A percentile compares a stretch with the other conserved stretches of the same genome.
Conservation (phyloP, 1,284 basidiomycete genomes). For the Neonothopanus nambi region DNA sequence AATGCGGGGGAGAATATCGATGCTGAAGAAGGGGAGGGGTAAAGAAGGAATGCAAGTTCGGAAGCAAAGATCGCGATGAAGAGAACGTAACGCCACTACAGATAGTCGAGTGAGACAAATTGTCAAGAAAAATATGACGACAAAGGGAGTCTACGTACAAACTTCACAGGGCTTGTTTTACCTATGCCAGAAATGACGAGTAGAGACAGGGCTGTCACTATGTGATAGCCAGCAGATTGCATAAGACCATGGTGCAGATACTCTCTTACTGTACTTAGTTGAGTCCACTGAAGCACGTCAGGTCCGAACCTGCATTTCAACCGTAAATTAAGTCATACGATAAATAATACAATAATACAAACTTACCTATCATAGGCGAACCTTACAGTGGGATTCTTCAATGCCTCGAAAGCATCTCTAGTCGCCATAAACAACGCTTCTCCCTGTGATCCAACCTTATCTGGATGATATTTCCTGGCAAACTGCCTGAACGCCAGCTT, state of each 20-base stretch:
- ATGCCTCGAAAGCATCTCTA: slow-evolving; percentile 76
- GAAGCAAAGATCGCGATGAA: slow-evolving; percentile 57
- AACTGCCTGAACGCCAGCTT: slow-evolving; percentile 75
- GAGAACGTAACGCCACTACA: slow-evolving; percentile 77
- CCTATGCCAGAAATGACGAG: slow-evolving; percentile 67
- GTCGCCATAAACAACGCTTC: slow-evolving; percentile 72
- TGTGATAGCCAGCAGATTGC: slow-evolving; percentile 71
- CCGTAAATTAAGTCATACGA: not conserved
- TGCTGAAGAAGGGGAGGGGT: slow-evolving; percentile 45
- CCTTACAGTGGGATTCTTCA: slow-evolving; percentile 76
- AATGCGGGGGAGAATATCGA: slow-evolving; percentile 26
- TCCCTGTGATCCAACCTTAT: slow-evolving; percentile 67
- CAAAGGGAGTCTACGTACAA: slow-evolving; percentile 55
- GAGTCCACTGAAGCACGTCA: slow-evolving; percentile 65
- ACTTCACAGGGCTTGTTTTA: slow-evolving; percentile 58
- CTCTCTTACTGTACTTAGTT: slow-evolving; percentile 67
- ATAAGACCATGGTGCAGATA: slow-evolving; percentile 72
- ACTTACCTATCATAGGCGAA: slow-evolving; percentile 84
- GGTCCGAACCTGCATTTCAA: slow-evolving; percentile 64
- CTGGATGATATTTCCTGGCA: slow-evolving; percentile 77
- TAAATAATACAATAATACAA: not conserved
- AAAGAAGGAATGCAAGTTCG: slow-evolving; percentile 65
- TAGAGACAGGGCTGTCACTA: slow-evolving; percentile 61
- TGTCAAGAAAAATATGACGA: slow-evolving; percentile 14
- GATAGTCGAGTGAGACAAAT: not conserved